Evolutionary conservation across 306 rosid genomes (phyloP).

Genomic region (Prinsepia uniflora): DNA sequence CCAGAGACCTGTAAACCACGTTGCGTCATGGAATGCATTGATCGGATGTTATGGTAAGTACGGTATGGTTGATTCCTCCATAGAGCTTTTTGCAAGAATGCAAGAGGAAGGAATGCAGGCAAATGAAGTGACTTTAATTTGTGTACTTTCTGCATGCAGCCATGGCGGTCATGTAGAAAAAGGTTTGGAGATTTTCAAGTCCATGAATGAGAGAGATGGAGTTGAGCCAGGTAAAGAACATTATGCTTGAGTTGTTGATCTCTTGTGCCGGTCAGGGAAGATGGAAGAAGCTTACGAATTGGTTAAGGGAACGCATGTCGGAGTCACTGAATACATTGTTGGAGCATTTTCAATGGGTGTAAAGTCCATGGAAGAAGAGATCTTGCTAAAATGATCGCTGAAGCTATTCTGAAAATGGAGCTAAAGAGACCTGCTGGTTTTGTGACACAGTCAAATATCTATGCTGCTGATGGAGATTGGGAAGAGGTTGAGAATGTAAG

Average conservation of each 20-base stretch:
- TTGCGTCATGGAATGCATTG: slow-evolving; percentile 63
- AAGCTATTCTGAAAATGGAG: slow-evolving; percentile 38
- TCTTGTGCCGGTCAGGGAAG: slow-evolving; percentile 63
- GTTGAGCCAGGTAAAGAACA: slow-evolving; percentile 40
- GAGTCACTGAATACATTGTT: slow-evolving; percentile 46
- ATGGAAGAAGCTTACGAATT: slow-evolving; percentile 58
- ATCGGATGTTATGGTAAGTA: slow-evolving; percentile 67
- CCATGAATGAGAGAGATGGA: slow-evolving; percentile 44
- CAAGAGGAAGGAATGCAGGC: slow-evolving; percentile 42
- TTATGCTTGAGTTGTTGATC: slow-evolving; percentile 60
- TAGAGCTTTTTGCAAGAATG: slow-evolving; percentile 43
- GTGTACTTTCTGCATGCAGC: slow-evolving; percentile 67
- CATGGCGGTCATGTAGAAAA: slow-evolving; percentile 53
- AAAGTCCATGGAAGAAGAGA: slow-evolving; percentile 65
- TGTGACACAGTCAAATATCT: slow-evolving; percentile 56
- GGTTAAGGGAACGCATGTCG: slow-evolving; percentile 36
- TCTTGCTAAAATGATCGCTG: slow-evolving; percentile 46
- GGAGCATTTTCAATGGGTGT: slow-evolving; percentile 67
- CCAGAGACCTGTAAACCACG: slow-evolving; percentile 31
- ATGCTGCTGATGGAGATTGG: slow-evolving; percentile 69
- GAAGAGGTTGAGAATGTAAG: slow-evolving; percentile 56
- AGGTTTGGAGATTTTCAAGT: slow-evolving; percentile 49
- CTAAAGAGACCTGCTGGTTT: slow-evolving; percentile 53
- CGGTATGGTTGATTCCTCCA: slow-evolving; percentile 50
- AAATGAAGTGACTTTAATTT: slow-evolving; percentile 53